phyloP scores from a whole-genome alignment of 305 asterid genomes.

The Stenogyne calaminthoides region DNA sequence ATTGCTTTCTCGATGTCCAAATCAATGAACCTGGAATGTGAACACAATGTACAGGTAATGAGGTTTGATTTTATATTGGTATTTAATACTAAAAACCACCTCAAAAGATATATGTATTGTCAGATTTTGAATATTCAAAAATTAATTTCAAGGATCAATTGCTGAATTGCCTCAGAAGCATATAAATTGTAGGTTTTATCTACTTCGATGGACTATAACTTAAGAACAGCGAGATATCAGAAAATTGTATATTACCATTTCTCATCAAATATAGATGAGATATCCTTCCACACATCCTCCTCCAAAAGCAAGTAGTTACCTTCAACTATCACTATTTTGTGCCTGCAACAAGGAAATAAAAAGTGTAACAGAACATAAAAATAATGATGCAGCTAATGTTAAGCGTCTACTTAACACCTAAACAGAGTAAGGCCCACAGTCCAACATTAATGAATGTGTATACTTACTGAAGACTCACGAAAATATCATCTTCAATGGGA shows the following conservation, averaged over 20 bases:
- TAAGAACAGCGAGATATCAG: neutral
- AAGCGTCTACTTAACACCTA: too few species aligned
- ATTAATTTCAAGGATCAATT: neutral
- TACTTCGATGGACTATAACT: conserved; percentile 17
- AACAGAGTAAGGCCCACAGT: too few species aligned
- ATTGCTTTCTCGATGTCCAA: conserved; percentile 81
- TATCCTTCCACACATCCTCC: conserved; percentile 76
- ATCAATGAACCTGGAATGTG: conserved; percentile 72
- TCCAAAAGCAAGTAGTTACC: conserved; percentile 89
- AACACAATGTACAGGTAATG: neutral
- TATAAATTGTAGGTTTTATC: too few species aligned
- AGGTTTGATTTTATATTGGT: neutral
- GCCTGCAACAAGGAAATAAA: conserved; percentile 51
- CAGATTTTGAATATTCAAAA: neutral
- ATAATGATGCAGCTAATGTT: neutral
- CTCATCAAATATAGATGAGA: conserved; percentile 77
- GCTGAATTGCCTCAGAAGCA: neutral
- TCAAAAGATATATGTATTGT: too few species aligned
- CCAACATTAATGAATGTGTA: neutral
- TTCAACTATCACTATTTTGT: conserved; percentile 92
- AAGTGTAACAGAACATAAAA: conserved; percentile 18
- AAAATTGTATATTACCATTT: conserved; percentile 60
- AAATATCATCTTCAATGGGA: conserved; percentile 92
- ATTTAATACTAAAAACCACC: neutral
- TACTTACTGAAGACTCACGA: conserved; percentile 84